Percentiles rank a stretch among this genome's conserved stretches.
Conservation (phyloP, 1,139 yeast genomes). For the Hyphopichia khmerensis region DNA sequence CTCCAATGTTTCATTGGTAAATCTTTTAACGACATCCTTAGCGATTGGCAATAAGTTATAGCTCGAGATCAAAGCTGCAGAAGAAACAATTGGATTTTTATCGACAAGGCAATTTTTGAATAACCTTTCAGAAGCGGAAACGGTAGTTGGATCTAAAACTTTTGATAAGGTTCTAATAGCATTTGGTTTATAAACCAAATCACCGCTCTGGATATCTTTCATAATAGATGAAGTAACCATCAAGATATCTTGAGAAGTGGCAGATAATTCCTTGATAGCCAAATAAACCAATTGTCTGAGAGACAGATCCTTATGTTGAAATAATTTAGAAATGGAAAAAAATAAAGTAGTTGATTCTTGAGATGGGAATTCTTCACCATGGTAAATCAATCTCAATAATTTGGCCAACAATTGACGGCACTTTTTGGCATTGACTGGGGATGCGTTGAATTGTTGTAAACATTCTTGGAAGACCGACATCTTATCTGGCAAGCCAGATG, state of each 20-base stretch:
- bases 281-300: constrained; percentile 92
- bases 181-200: constrained; percentile 83
- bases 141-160: constrained; percentile 89
- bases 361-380: constrained; percentile 84
- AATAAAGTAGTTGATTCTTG: constrained; percentile 91
- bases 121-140: constrained; percentile 90
- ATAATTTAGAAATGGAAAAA: constrained; percentile 89
- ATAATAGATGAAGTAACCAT: constrained; percentile 98
- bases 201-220: constrained; percentile 95
- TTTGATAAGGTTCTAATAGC: constrained; percentile 91
- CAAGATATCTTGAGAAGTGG: constrained; percentile 84
- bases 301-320: constrained; percentile 89
- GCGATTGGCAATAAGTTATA: constrained; percentile 89
- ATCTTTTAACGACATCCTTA: constrained; percentile 87
- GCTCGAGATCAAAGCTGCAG: constrained; percentile 90
- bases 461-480: constrained; percentile 98
- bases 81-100: constrained; percentile 80
- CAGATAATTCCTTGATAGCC: constrained; percentile 86
- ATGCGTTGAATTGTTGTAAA: constrained; percentile 86
- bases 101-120: constrained; percentile 93
- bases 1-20: constrained; percentile 92
- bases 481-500: constrained; percentile 75
- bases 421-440: constrained; percentile 85
- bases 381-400: constrained; percentile 68
- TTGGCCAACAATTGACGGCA: constrained; percentile 79